Conservation (phyloP, 1,284 basidiomycete genomes). For the Neolentinus lepideus region DNA sequence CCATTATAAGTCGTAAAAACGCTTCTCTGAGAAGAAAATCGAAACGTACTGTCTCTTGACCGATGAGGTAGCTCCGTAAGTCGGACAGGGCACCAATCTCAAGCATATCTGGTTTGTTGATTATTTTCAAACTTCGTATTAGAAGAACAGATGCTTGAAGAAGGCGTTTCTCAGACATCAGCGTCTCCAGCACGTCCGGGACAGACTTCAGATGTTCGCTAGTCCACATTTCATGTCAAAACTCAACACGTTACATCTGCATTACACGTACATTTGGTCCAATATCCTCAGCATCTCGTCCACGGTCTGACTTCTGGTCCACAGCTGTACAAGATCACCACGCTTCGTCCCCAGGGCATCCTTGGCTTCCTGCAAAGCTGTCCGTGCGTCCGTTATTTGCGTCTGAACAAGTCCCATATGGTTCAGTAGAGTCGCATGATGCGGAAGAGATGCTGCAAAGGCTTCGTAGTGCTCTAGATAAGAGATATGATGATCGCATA, state of each 20-base stretch:
- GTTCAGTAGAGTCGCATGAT: conserved; percentile 71
- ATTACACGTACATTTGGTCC: conserved; percentile 75
- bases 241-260: conserved; percentile 4
- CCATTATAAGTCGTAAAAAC: not conserved
- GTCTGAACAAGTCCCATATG: conserved; percentile 67
- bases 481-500: conserved; percentile 1
- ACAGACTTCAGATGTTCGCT: conserved; percentile 90
- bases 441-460: conserved; percentile 85
- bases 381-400: conserved; percentile 68
- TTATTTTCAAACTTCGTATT: conserved; percentile 83
- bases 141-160: conserved; percentile 87
- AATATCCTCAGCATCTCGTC: conserved; percentile 88
- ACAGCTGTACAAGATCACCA: conserved; percentile 81
- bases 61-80: conserved; percentile 77
- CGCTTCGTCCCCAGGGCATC: conserved; percentile 73
- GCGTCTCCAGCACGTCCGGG: conserved; percentile 86
- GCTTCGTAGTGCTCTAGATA: conserved; percentile 78
- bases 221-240: conserved; percentile 9
- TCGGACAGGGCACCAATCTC: conserved; percentile 94
- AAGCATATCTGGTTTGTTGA: conserved; percentile 88
- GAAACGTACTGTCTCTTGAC: conserved; percentile 77
- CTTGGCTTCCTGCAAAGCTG: conserved; percentile 71
- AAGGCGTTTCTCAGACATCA: conserved; percentile 95
- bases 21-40: not conserved
- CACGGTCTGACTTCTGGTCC: conserved; percentile 75